Percentiles rank a stretch among this genome's conserved stretches.
Conservation (phyloP, 176 grass and related monocot genomes). For the Musa schizocarpa region DNA sequence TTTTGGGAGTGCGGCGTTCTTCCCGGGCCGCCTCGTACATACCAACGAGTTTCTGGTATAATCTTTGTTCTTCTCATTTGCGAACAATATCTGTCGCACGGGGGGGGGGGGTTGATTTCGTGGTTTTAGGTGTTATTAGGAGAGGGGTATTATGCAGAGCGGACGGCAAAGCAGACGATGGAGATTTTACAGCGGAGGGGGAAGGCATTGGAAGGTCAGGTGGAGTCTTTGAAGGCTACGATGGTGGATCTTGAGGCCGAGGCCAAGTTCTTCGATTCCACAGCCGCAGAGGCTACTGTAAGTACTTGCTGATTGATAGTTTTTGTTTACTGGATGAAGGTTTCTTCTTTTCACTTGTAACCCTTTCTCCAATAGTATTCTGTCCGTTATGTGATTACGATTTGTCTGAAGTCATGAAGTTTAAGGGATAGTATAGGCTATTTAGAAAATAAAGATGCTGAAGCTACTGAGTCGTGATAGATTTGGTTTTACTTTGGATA, state of each 20-base stretch:
- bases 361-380: background rate
- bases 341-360: background rate
- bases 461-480: background rate
- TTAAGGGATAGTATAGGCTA: background rate
- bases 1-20: conserved; percentile 75
- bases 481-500: background rate
- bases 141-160: conserved; percentile 71
- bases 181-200: conserved; percentile 72
- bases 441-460: conserved; percentile 1
- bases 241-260: conserved; percentile 70
- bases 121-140: conserved; percentile 70
- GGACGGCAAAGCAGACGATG: conserved; percentile 65
- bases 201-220: conserved; percentile 55
- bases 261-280: conserved; percentile 63
- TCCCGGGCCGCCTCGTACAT: conserved; percentile 70
- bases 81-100: background rate
- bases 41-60: conserved; percentile 78
- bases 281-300: conserved; percentile 43
- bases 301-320: conserved; percentile 20
- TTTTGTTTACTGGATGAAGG: background rate
- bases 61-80: background rate
- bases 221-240: conserved; percentile 57
- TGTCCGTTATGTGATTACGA: background rate
- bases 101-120: background rate
- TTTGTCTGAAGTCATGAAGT: background rate